These are phyloP conservation scores for Cyclotella baltica DNA, from an alignment of 108 stramenopile genomes.

Conservation along the genomic window DNA sequence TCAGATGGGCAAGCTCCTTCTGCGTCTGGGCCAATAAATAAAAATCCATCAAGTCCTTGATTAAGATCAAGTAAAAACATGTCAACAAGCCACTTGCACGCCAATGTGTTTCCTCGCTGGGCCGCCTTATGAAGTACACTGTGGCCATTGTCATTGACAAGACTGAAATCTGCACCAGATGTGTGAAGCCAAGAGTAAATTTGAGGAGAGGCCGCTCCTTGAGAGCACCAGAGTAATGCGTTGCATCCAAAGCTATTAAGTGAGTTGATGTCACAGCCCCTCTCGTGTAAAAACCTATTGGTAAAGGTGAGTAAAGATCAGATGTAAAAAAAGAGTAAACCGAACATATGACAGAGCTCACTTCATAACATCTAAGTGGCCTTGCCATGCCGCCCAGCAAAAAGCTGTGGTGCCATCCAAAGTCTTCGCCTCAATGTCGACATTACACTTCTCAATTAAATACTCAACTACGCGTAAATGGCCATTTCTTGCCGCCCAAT, in stretches of 20 bases:
- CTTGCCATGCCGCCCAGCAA: slow-evolving; percentile 89
- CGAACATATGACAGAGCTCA: slow-evolving; percentile 22
- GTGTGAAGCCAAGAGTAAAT: slow-evolving; percentile 66
- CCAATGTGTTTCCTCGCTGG: slow-evolving; percentile 66
- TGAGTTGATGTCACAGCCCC: slow-evolving; percentile 61
- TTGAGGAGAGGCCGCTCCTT: slow-evolving; percentile 59
- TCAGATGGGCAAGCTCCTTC: slow-evolving; percentile 88
- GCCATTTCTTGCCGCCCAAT: slow-evolving; percentile 88
- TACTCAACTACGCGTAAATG: slow-evolving; percentile 74
- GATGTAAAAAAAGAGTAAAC: neutral
- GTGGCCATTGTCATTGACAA: slow-evolving; percentile 83
- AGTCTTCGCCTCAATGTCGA: slow-evolving; percentile 72
- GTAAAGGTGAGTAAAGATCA: neutral
- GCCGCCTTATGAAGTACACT: slow-evolving; percentile 86
- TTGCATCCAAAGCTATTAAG: slow-evolving; percentile 84
- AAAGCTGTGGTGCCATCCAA: slow-evolving; percentile 89
- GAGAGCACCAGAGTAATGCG: slow-evolving; percentile 84
- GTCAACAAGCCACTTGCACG: slow-evolving; percentile 70
- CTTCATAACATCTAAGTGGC: slow-evolving; percentile 77
- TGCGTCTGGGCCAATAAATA: slow-evolving; percentile 72
- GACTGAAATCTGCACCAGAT: slow-evolving; percentile 56
- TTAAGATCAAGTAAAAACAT: slow-evolving; percentile 19
- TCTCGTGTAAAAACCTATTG: slow-evolving; percentile 47
- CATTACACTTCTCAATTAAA: slow-evolving; percentile 53
- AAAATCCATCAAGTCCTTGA: neutral